phyloP scores from a whole-genome alignment of 352 stramenopile species.

The Pythium brachiatum region DNA sequence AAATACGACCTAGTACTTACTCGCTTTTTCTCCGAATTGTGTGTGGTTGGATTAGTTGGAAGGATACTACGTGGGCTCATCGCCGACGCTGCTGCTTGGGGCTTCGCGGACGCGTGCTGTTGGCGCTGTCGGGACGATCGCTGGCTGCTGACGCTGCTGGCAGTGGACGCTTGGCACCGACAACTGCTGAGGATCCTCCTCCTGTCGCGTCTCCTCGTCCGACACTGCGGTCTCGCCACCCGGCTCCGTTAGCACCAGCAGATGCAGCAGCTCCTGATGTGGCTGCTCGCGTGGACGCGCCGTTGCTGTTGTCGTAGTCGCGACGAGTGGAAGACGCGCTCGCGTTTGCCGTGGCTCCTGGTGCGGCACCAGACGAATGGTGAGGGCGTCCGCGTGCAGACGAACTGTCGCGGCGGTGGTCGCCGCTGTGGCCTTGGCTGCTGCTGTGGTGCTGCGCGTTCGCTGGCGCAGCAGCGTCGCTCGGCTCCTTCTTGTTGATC shows the following conservation, averaged over 20 bases:
- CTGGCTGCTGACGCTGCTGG: background rate
- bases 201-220: conserved; percentile 15
- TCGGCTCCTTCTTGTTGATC: conserved; percentile 43
- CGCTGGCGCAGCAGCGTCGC: conserved; percentile 25
- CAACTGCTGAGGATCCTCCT: background rate
- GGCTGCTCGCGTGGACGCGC: background rate
- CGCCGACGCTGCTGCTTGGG: conserved; percentile 49
- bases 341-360: background rate
- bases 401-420: conserved; percentile 24
- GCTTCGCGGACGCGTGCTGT: conserved; percentile 30
- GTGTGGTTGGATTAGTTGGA: no score
- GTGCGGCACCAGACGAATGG: background rate
- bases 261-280: background rate
- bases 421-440: conserved; percentile 2
- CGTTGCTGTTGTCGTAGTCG: conserved; percentile 18
- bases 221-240: conserved; percentile 26
- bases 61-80: no score
- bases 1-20: background rate
- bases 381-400: conserved; percentile 14
- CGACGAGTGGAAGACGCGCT: conserved; percentile 19
- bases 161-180: conserved; percentile 2
- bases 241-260: background rate
- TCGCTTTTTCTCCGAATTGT: background rate
- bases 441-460: conserved; percentile 33
- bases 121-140: conserved; percentile 26